Percentiles rank a stretch among this genome's conserved stretches.
Conservation (phyloP, 2,329 filamentous ascomycete species). For the Apiospora pterosperma region DNA sequence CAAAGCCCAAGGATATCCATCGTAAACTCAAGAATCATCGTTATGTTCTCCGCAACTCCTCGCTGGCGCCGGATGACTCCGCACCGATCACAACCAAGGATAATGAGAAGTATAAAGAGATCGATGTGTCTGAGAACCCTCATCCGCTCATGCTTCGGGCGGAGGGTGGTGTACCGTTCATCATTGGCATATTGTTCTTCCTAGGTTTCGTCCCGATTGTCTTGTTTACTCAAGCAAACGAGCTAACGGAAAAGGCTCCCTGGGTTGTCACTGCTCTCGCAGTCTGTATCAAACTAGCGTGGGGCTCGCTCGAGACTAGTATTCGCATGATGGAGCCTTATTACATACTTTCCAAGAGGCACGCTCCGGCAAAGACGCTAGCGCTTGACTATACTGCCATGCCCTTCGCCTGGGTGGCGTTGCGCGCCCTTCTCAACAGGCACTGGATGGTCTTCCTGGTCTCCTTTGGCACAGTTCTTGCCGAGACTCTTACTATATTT, state of each 20-base stretch:
- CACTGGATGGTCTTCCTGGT: conserved; percentile 66
- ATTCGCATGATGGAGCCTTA: conserved; percentile 74
- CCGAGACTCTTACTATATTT: conserved; percentile 70
- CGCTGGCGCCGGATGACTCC: conserved; percentile 61
- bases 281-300: conserved; percentile 64
- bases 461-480: conserved; percentile 66
- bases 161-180: conserved; percentile 56
- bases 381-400: conserved; percentile 72
- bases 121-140: conserved; percentile 55
- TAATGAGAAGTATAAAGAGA: conserved; percentile 44
- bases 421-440: conserved; percentile 59
- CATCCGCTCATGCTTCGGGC: conserved; percentile 67
- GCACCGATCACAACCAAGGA: conserved; percentile 38
- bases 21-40: conserved; percentile 61
- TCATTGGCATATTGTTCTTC: conserved; percentile 55
- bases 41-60: conserved; percentile 68
- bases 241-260: conserved; percentile 58
- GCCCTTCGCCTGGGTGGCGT: conserved; percentile 62
- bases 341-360: conserved; percentile 63
- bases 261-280: conserved; percentile 65
- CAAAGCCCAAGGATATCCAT: conserved; percentile 64
- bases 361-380: conserved; percentile 62
- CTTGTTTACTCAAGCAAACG: conserved; percentile 54
- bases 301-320: conserved; percentile 65
- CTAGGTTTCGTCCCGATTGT: conserved; percentile 56